Percentiles rank a stretch among this genome's conserved stretches.
These are phyloP conservation scores for Talaromyces islandicus DNA, from an alignment of 2,329 filamentous ascomycete genomes.

Conservation along the genomic window DNA sequence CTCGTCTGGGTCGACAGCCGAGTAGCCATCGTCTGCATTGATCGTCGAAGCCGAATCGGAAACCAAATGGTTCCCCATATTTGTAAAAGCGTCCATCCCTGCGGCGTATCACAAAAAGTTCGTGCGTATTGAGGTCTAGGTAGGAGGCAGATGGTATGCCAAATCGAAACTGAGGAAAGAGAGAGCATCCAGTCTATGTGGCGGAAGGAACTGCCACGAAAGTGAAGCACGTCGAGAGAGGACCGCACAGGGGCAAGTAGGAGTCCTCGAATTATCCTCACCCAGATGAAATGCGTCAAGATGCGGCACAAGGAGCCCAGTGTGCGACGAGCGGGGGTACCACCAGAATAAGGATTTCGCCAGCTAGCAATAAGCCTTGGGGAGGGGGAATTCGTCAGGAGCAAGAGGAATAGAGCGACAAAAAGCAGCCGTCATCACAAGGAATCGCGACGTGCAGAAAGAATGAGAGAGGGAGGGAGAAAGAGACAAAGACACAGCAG, in stretches of 20 bases:
- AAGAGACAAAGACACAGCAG: not conserved
- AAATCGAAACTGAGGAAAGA: not conserved
- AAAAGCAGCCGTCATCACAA: not conserved
- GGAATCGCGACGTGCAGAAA: not conserved
- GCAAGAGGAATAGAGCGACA: not conserved
- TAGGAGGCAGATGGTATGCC: not conserved
- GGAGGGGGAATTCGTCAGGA: not conserved
- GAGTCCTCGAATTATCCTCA: not conserved
- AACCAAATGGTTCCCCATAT: slow-evolving; percentile 79
- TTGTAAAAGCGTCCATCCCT: slow-evolving; percentile 67
- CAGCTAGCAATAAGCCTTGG: not conserved
- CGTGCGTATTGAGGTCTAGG: not conserved
- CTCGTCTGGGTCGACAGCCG: slow-evolving; percentile 69
- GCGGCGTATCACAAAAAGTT: slow-evolving; percentile 14
- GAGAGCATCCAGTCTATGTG: slow-evolving; percentile 3
- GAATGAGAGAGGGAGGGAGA: too few relatives aligned
- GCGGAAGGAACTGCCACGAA: not conserved
- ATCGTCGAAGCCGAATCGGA: slow-evolving; percentile 80
- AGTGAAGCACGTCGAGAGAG: not conserved
- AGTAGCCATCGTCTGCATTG: slow-evolving; percentile 77
- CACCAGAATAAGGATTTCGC: not conserved
- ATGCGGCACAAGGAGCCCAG: not conserved
- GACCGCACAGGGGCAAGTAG: not conserved
- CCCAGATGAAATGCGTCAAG: not conserved
- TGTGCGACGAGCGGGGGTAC: not conserved